Conservation (phyloP, 1,139 yeast genomes). For the Sugiyamaella japonica region DNA sequence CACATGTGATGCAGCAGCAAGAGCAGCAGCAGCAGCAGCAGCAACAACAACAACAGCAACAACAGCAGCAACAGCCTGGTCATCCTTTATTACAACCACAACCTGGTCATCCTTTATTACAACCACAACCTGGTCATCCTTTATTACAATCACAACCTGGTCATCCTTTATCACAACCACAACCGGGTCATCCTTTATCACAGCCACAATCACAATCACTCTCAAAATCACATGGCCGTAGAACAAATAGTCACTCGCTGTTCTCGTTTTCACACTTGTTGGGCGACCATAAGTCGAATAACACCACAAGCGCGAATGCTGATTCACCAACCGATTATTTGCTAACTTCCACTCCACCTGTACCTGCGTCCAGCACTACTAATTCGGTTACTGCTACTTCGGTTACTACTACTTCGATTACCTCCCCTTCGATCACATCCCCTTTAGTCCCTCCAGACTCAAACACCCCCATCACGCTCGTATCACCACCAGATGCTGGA, state of each 20-base stretch:
- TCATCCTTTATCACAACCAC: no score
- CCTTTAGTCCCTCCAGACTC: neutral
- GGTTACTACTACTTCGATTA: neutral
- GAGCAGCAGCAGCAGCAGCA: slow-evolving; percentile 22
- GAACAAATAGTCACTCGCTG: slow-evolving; percentile 10
- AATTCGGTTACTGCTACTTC: neutral
- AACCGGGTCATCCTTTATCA: no score
- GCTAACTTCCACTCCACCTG: neutral
- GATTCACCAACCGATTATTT: neutral
- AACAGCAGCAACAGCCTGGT: neutral
- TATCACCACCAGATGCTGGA: neutral
- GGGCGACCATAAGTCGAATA: neutral
- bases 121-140: no score
- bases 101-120: no score
- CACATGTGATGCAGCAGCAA: slow-evolving; percentile 39
- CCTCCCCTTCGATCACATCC: neutral
- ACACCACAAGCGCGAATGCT: neutral
- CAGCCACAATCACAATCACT: neutral
- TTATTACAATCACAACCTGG: no score
- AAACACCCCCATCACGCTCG: neutral
- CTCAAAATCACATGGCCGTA: neutral
- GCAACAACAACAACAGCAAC: slow-evolving; percentile 26
- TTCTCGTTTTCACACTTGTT: slow-evolving; percentile 13
- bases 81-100: no score
- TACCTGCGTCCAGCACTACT: slow-evolving; percentile 1